Conservation (phyloP, 1,139 yeast species). For the Diutina pseudorugosa region DNA sequence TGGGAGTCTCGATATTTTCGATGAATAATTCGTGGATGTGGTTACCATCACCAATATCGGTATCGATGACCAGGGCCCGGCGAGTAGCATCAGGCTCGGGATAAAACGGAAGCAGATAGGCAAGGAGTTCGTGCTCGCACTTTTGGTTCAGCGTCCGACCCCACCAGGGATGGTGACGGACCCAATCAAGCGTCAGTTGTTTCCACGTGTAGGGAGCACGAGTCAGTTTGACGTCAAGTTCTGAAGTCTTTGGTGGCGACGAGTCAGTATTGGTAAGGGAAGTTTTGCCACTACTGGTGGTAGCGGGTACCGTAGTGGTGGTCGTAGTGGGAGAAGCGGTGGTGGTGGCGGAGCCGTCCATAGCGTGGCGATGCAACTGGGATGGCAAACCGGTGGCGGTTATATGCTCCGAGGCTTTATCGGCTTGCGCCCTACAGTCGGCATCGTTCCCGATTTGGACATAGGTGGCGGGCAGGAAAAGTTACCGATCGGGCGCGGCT, state of each 20-base stretch:
- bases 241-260: background rate
- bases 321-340: too few relatives aligned
- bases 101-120: conserved; percentile 41
- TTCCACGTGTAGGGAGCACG: background rate
- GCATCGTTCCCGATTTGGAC: background rate
- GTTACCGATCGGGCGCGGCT: too few relatives aligned
- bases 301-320: background rate
- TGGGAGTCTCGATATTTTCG: conserved; percentile 13
- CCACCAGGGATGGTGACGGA: background rate
- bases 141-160: background rate
- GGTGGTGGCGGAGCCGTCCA: background rate
- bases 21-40: conserved; percentile 9
- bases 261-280: too few relatives aligned
- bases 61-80: conserved; percentile 20
- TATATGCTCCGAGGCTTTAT: too few relatives aligned
- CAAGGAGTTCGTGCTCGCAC: background rate
- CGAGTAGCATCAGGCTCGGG: conserved; percentile 43
- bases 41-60: conserved; percentile 10
- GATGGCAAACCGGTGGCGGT: background rate
- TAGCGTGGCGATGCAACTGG: background rate
- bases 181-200: background rate
- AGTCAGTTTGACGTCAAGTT: background rate
- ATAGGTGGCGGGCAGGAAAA: too few relatives aligned
- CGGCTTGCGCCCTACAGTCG: background rate
- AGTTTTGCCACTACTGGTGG: too few relatives aligned